Percentiles rank a stretch among this genome's conserved stretches.
These are phyloP conservation scores for Plenodomus lindquistii DNA, from an alignment of 2,329 filamentous ascomycete species.

Conservation along the genomic window DNA sequence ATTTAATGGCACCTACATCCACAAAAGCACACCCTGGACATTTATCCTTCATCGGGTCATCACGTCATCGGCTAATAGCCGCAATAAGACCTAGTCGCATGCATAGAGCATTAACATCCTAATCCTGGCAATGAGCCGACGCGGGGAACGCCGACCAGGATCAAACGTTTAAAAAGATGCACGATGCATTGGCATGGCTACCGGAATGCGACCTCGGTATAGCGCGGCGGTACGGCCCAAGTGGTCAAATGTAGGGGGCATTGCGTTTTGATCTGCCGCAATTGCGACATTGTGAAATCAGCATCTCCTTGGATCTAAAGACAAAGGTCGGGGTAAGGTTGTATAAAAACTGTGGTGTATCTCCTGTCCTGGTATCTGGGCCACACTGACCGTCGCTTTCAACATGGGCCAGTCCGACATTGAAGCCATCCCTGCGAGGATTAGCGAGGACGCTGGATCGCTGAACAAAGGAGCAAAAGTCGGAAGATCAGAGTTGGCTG, in stretches of 20 bases:
- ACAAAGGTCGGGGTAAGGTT: not conserved
- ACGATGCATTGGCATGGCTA: not conserved
- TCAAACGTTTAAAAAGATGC: not conserved
- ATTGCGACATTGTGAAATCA: constrained; percentile 27
- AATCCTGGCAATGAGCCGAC: not conserved
- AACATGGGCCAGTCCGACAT: constrained; percentile 29
- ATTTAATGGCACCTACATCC: constrained; percentile 5
- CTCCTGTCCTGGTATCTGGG: not conserved
- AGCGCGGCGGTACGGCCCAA: not conserved
- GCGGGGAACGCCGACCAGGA: not conserved
- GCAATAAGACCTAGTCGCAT: constrained; percentile 1
- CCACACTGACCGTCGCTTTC: not conserved
- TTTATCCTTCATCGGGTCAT: constrained; percentile 1
- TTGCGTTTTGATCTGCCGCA: constrained; percentile 8
- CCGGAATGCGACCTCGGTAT: constrained; percentile 3
- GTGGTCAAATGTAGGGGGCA: not conserved
- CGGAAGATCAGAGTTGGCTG: constrained; percentile 33
- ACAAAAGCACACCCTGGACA: not conserved
- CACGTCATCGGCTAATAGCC: constrained; percentile 27
- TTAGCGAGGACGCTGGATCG: constrained; percentile 30
- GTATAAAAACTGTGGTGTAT: not conserved
- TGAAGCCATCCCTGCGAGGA: constrained; percentile 18
- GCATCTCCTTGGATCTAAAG: not conserved
- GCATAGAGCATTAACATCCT: not conserved
- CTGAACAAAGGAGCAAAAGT: constrained; percentile 29